Base-by-base conservation (phyloP, 768 basidiomycete genomes). In the Suillus bovinus region DNA sequence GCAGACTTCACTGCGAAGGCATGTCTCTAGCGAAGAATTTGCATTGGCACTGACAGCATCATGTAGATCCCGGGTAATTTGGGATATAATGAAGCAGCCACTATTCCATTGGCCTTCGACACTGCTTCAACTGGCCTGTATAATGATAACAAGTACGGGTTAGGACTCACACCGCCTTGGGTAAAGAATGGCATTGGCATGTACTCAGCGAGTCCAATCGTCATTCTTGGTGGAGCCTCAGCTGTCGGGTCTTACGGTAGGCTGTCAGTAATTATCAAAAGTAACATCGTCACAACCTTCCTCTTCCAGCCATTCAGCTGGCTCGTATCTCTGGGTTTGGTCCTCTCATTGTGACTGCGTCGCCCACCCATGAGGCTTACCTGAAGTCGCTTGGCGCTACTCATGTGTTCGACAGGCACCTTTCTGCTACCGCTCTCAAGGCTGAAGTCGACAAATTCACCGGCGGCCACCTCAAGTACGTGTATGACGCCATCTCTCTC, bases 81-180 rank as follows among this genome's bases (percentile, higher is more conserved):
- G 29, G 69, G 76, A 5, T 82, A 80, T 65, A 82, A 82, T 29
- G 69, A 78, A 22, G 82, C 79, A 4, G 69, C 80, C 2, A 80
- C 84, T 0, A 68, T 86, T 41, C 84, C 85, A 10, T 67, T 82
- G 6, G 79, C 70, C 0, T 69, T 84, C 16, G 77, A 79, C n/a
- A 80, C 81, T 1, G 81, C 83, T 4, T 74, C 78, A 20, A 68
- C 79, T 17, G 85, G 82, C 3, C 63, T 86, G 20, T 86, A 82
- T 67, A 74, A 64, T 50, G 41, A 65, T 52, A 46, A 68, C 49
- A 42, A 73, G 71, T 66, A 77, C 27, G 82, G 82, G 8, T 69
- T 77, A 1, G 78, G 74, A 16, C 70, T 84, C 13, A 68, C 67
- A 10, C 70, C 79, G 2, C 79, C 82, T 5, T 73, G 79, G 67